phyloP scores from a whole-genome alignment of 169 alveolate species.

The Cystoisospora suis region DNA sequence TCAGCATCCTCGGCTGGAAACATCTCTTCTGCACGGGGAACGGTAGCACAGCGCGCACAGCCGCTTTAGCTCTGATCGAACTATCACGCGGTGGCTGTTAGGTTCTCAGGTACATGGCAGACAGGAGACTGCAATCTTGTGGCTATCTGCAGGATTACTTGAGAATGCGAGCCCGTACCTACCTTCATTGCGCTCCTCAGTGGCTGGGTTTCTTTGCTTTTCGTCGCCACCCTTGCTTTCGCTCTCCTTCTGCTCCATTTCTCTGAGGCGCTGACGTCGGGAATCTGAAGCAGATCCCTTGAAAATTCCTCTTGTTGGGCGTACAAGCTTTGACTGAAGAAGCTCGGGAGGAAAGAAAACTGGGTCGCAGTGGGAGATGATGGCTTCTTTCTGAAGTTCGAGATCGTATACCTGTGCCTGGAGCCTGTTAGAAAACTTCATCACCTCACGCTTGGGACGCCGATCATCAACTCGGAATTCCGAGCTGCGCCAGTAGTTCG shows the following conservation, averaged over 20 bases:
- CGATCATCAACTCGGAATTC: conserved; percentile 43
- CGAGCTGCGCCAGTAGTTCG: conserved; percentile 64
- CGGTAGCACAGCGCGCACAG: too few relatives aligned
- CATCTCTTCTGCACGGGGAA: conserved; percentile 54
- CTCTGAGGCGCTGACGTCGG: conserved; percentile 43
- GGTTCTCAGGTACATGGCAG: too few relatives aligned
- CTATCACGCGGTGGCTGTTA: too few relatives aligned
- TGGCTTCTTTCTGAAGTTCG: conserved; percentile 58
- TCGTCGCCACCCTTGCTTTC: conserved; percentile 56
- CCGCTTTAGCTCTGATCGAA: too few relatives aligned
- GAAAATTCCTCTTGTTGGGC: conserved; percentile 24
- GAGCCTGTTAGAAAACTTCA: not conserved
- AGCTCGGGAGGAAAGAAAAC: conserved; percentile 57
- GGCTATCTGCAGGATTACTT: too few relatives aligned
- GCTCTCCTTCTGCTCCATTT: conserved; percentile 63
- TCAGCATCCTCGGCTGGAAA: conserved; percentile 57
- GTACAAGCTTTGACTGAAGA: conserved; percentile 41
- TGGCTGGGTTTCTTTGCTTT: not conserved
- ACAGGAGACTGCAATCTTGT: too few relatives aligned
- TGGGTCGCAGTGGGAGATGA: conserved; percentile 39
- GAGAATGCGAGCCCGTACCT: too few relatives aligned
- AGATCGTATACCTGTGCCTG: not conserved
- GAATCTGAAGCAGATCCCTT: conserved; percentile 28
- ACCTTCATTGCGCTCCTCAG: conserved; percentile 53
- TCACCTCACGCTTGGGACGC: conserved; percentile 40